These are phyloP conservation scores for Ganoderma boninense DNA, from an alignment of 1,284 basidiomycete species.

Conservation along the genomic window DNA sequence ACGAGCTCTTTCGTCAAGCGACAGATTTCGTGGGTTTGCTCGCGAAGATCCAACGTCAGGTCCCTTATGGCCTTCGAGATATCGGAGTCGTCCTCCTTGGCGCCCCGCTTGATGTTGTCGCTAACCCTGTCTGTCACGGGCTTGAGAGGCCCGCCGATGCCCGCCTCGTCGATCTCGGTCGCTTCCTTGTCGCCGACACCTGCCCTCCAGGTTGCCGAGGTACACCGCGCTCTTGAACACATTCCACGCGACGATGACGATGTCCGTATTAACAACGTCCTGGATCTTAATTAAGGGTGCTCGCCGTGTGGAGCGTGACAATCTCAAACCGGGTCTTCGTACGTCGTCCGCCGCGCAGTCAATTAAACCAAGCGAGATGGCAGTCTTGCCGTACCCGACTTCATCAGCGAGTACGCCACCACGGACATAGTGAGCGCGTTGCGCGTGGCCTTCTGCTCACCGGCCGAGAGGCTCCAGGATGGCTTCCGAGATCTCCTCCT, in stretches of 20 bases:
- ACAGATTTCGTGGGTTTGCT: constrained; percentile 87
- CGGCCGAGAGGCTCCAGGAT: constrained; percentile 87
- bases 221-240: constrained; percentile 84
- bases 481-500: constrained; percentile 95
- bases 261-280: constrained; percentile 83
- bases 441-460: constrained; percentile 92
- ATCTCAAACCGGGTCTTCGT: constrained; percentile 71
- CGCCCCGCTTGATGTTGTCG: constrained; percentile 46
- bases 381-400: constrained; percentile 97
- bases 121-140: constrained; percentile 38
- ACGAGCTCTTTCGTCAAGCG: constrained; percentile 88
- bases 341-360: constrained; percentile 71
- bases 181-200: constrained; percentile 85
- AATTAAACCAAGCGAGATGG: constrained; percentile 91
- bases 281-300: constrained; percentile 86
- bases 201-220: constrained; percentile 75
- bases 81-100: constrained; percentile 64
- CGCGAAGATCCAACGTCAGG: constrained; percentile 82
- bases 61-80: constrained; percentile 65
- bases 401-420: constrained; percentile 96
- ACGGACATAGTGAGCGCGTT: constrained; percentile 77
- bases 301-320: constrained; percentile 75
- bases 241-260: constrained; percentile 88
- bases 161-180: constrained; percentile 67
- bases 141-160: constrained; percentile 50